A percentile compares a stretch with the other conserved stretches of the same genome.
Conservation (phyloP, 2,329 filamentous ascomycete genomes). For the Thielaviopsis ethacetica region DNA sequence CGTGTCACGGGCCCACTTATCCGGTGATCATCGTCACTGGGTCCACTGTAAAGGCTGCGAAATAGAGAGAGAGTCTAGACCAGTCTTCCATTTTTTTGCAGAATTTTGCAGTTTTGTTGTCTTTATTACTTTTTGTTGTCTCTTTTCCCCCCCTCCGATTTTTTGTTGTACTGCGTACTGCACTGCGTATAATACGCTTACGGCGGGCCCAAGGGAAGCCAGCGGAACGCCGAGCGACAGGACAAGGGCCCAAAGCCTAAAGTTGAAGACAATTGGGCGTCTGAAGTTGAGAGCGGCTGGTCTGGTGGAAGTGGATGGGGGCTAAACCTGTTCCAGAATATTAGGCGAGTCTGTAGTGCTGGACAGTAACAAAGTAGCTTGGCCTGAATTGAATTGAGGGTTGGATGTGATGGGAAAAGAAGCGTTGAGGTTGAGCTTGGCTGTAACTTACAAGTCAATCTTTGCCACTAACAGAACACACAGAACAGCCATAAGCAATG, state of each 20-base stretch:
- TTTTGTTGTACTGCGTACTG: too few relatives aligned
- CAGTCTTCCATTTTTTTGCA: background rate
- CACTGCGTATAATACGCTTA: background rate
- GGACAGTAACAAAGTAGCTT: too few relatives aligned
- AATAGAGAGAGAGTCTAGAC: conserved; percentile 7
- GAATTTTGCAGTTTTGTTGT: background rate
- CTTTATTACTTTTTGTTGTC: background rate
- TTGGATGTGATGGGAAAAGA: background rate
- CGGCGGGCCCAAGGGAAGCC: background rate
- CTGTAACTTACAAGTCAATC: background rate
- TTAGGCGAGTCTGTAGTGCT: background rate
- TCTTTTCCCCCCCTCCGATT: background rate
- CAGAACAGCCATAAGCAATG: background rate
- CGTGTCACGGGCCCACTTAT: background rate
- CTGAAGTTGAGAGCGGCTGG: background rate
- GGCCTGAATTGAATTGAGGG: background rate
- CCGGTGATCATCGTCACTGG: background rate
- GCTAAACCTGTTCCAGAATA: background rate
- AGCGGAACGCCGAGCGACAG: conserved; percentile 7
- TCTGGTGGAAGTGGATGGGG: background rate
- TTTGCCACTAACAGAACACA: background rate
- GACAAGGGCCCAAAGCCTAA: background rate
- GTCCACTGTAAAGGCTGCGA: background rate
- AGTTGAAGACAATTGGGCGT: background rate
- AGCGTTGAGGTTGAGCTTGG: conserved; percentile 12